Conservation (phyloP, 371 early-diverging fungal genomes). For the Haplosporangium sp. region DNA sequence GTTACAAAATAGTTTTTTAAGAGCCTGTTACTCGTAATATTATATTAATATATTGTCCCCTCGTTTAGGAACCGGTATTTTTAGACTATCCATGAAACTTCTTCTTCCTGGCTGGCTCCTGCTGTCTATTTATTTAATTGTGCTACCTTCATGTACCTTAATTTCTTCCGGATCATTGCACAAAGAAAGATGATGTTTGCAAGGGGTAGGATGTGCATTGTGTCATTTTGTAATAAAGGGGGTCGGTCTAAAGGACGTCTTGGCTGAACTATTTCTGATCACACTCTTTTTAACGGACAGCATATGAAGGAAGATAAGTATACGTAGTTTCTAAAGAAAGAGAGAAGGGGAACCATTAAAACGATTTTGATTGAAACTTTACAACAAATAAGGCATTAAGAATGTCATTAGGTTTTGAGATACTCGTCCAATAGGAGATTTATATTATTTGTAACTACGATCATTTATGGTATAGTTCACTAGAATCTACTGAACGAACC, state of each 20-base stretch:
- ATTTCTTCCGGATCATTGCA: background rate
- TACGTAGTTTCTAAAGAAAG: no score
- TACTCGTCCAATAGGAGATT: background rate
- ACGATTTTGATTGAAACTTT: background rate
- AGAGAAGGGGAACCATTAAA: background rate
- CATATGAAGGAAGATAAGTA: no score
- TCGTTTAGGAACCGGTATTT: background rate
- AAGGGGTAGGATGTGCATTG: background rate
- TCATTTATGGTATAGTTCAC: background rate
- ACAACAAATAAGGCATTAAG: background rate
- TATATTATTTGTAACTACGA: background rate
- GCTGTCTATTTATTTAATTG: no score
- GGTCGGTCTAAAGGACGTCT: no score
- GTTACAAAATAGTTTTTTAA: background rate
- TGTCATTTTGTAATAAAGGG: background rate
- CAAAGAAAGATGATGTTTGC: background rate
- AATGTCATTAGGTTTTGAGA: background rate
- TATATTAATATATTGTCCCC: background rate
- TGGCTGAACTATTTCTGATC: background rate
- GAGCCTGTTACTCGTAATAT: no score
- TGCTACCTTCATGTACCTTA: no score
- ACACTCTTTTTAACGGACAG: background rate
- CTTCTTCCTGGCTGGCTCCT: background rate
- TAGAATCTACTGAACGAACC: background rate
- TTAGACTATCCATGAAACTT: slow-evolving; percentile 1